These are phyloP conservation scores for Punica granatum DNA, from an alignment of 345 rosid genomes.

Conservation along the genomic window DNA sequence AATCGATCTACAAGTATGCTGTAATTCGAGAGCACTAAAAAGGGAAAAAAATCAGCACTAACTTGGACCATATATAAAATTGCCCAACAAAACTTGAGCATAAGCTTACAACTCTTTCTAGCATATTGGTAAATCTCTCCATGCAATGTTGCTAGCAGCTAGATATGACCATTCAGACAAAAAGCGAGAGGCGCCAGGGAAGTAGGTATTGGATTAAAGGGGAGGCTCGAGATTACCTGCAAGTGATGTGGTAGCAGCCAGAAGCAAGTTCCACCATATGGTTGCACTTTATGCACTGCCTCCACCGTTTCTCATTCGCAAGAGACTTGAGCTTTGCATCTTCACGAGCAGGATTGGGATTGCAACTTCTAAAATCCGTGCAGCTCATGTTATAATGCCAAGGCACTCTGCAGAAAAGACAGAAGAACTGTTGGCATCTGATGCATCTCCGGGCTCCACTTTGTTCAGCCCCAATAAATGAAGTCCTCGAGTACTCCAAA, in stretches of 20 bases:
- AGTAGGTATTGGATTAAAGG: neutral
- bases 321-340: constrained; percentile 48
- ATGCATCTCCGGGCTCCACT: constrained; percentile 51
- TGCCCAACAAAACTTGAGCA: neutral
- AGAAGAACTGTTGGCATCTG: constrained; percentile 50
- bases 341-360: constrained; percentile 27
- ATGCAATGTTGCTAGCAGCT: neutral
- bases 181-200: neutral
- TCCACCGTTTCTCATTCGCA: constrained; percentile 43
- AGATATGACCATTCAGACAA: neutral
- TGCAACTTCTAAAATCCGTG: constrained; percentile 22
- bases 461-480: constrained; percentile 21
- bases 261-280: constrained; percentile 46
- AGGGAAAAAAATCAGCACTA: neutral
- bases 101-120: neutral
- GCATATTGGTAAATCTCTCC: neutral
- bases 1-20: neutral
- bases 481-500: constrained; percentile 29
- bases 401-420: constrained; percentile 60
- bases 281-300: constrained; percentile 47
- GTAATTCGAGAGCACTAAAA: no score
- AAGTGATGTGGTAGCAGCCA: constrained; percentile 65
- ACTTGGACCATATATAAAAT: neutral
- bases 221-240: constrained; percentile 31
- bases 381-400: constrained; percentile 60